These are phyloP conservation scores for Pseudevernia furfuracea DNA, from an alignment of 495 filamentous ascomycete species.

Conservation along the genomic window DNA sequence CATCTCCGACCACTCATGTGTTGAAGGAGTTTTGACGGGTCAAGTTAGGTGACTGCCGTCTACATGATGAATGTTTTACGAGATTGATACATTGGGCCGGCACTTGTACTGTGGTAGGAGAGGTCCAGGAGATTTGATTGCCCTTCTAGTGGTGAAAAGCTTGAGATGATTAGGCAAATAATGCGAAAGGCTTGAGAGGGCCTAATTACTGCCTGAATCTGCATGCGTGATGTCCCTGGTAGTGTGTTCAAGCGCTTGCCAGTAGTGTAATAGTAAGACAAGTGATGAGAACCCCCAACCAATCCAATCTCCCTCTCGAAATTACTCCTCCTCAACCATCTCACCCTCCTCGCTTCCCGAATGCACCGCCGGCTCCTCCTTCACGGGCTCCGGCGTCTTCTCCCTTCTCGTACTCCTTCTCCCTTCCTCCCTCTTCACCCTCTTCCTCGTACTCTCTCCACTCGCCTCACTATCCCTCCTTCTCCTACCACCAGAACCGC, in stretches of 20 bases:
- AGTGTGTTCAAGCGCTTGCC: neutral
- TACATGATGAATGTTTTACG: constrained; percentile 3
- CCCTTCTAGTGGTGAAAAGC: neutral
- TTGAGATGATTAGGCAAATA: neutral
- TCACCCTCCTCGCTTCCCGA: constrained; percentile 96
- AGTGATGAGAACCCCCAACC: neutral
- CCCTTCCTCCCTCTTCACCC: constrained; percentile 52
- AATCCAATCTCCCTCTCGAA: neutral
- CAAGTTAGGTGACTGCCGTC: constrained; percentile 41
- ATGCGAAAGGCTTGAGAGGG: neutral
- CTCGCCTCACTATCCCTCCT: constrained; percentile 68
- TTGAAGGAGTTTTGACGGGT: constrained; percentile 29
- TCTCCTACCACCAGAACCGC: constrained; percentile 50
- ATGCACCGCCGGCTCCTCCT: constrained; percentile 62
- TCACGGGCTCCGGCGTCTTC: constrained; percentile 45
- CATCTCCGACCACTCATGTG: neutral
- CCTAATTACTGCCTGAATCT: neutral
- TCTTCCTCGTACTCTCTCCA: constrained; percentile 44
- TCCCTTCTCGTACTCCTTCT: constrained; percentile 47
- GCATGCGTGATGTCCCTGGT: neutral
- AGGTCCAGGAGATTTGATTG: neutral
- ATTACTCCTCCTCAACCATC: constrained; percentile 79
- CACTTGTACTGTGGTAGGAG: neutral
- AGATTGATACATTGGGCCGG: neutral
- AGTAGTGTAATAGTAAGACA: neutral